Base-by-base conservation (phyloP, 768 basidiomycete genomes). In the Rhodosporidiobolus odoratus region DNA sequence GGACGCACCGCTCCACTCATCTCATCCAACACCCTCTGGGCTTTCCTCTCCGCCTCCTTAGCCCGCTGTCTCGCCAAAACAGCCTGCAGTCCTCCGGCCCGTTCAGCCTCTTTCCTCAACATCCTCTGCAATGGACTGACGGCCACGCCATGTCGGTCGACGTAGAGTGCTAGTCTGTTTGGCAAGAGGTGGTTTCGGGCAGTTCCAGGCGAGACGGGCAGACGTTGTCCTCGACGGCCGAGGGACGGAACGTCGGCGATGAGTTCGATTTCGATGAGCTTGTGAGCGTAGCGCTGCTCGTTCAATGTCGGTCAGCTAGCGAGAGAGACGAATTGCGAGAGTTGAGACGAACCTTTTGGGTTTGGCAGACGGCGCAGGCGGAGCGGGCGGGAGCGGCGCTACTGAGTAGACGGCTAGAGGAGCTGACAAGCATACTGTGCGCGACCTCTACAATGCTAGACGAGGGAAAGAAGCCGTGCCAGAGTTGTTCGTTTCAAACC, bases 241-340 rank as follows among this genome's bases (percentile, higher is more conserved):
- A 68, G 71, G 4, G 58, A 27, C 27, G 71, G 71, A 19, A 68
- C 37, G 62, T 72, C 38, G 1, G 13, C 13, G 27, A 7, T 32
- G 9, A 72, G 56, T 56, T 72, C 41, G 43, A 72, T 60, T 23
- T 68, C 60, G 54, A 72, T 67, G 52, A 72, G 71, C 64, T 68
- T 68, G 63, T 67, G 65, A 6, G 70, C 61, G n/a, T 27, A 62
- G 34, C 69, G 69, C 69, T 71, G 21, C 41, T 47, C 67, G 23
- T 13, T 23, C 45, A 17, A 47, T 13, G 43, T 4, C 2, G 40
- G 21, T 1, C 5, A 25, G 35, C 9, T 6, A 16, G 56, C 3
- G 6, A 21, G 32, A 23, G 54, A 10, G 7, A 35, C 10, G 54
- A 7, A 21, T 13, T 12, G 43, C 13, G 23, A 45, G 13, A 23